Evolutionary conservation across 106 monocot genomes (phyloP).

Genomic region (Apostasia ramifera): DNA sequence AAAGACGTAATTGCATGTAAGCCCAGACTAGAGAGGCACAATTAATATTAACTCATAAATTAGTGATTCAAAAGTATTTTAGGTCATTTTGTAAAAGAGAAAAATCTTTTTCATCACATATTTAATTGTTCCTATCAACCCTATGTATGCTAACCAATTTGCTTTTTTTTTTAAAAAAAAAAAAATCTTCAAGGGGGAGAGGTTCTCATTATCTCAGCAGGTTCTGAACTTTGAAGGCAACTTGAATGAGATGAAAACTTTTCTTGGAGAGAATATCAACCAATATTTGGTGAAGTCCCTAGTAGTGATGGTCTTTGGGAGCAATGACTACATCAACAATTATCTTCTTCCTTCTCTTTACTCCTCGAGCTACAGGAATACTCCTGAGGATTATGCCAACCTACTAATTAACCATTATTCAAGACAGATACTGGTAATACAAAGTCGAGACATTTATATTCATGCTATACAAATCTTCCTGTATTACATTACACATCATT

Average conservation of each 20-base stretch:
- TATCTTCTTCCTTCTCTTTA: conserved; percentile 60
- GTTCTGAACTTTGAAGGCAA: conserved; percentile 69
- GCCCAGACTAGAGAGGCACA: too few species aligned
- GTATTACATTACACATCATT: too few species aligned
- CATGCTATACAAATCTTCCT: too few species aligned
- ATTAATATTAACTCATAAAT: too few species aligned
- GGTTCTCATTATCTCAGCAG: conserved; percentile 58
- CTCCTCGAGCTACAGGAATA: conserved; percentile 42
- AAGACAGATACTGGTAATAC: conserved; percentile 52
- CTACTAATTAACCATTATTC: conserved; percentile 60
- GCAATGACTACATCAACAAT: conserved; percentile 96
- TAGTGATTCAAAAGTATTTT: too few species aligned
- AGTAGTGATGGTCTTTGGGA: conserved; percentile 54
- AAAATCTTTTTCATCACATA: too few species aligned
- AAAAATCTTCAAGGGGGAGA: conserved; percentile 41
- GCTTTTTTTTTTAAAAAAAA: too few species aligned
- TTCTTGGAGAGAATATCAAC: conserved; percentile 15
- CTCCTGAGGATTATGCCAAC: conserved; percentile 40
- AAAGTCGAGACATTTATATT: background rate
- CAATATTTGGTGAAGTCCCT: conserved; percentile 48
- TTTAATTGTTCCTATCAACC: too few species aligned
- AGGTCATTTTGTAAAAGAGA: too few species aligned
- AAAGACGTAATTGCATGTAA: too few species aligned
- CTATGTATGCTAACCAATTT: too few species aligned
- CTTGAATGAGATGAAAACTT: conserved; percentile 39